Evolutionary conservation across 306 rosid genomes (phyloP).

Genomic region (Leucaena leucocephala): DNA sequence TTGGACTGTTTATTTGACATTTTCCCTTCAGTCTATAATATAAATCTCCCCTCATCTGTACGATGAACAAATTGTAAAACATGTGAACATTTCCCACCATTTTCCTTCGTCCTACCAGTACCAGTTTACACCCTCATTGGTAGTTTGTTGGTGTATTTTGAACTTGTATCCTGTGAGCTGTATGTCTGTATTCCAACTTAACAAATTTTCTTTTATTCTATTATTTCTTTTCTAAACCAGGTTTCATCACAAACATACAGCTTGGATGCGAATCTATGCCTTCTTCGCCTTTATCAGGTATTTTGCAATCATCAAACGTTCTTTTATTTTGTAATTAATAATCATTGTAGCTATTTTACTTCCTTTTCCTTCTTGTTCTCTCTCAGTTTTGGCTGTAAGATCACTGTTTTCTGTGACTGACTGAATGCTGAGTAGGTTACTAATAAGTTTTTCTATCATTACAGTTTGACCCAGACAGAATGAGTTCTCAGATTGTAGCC

Average conservation of each 20-base stretch:
- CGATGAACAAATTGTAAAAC: not conserved
- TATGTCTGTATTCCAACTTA: not conserved
- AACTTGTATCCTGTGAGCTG: not conserved
- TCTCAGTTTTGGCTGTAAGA: not conserved
- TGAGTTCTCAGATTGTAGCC: slow-evolving; percentile 89
- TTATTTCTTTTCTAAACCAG: slow-evolving; percentile 34
- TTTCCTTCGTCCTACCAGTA: not conserved
- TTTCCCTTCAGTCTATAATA: not conserved
- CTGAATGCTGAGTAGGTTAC: not conserved
- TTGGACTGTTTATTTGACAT: not conserved
- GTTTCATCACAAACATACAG: slow-evolving; percentile 86
- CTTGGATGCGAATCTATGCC: slow-evolving; percentile 92
- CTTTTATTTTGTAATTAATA: not conserved
- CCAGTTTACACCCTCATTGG: not conserved
- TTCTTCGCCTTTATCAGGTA: slow-evolving; percentile 98
- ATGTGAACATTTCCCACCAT: not conserved
- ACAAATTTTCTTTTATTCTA: not conserved
- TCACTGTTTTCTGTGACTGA: not conserved
- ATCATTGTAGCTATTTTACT: not conserved
- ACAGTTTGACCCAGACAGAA: slow-evolving; percentile 89
- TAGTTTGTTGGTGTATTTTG: not conserved
- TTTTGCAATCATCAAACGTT: not conserved
- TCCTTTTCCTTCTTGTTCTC: not conserved
- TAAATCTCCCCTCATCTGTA: not conserved
- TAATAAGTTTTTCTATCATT: slow-evolving; percentile 1